Evolutionary conservation across 805 yeast species (phyloP).

Genomic region (Tetrapisispora nanseiensis): DNA sequence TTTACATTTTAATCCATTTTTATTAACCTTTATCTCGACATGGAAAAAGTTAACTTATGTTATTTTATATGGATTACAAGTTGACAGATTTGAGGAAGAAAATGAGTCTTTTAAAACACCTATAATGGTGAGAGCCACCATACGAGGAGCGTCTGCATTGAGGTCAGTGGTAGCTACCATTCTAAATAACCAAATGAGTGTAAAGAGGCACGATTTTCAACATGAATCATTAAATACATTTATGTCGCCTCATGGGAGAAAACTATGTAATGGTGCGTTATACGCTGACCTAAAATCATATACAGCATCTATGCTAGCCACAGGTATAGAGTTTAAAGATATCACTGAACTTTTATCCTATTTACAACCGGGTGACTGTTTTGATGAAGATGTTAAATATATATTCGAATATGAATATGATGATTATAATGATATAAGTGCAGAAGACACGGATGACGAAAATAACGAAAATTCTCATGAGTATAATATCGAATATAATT

Average conservation of each 20-base stretch:
- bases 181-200: constrained; percentile 39
- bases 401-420: constrained; percentile 50
- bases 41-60: constrained; percentile 63
- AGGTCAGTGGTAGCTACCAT: constrained; percentile 53
- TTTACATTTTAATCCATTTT: constrained; percentile 47
- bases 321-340: constrained; percentile 39
- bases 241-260: constrained; percentile 58
- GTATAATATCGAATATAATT: not conserved
- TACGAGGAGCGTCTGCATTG: constrained; percentile 56
- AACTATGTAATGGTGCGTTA: constrained; percentile 49
- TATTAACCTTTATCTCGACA: constrained; percentile 43
- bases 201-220: constrained; percentile 43
- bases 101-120: constrained; percentile 35
- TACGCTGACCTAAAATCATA: constrained; percentile 49
- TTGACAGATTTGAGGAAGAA: constrained; percentile 42
- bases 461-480: constrained; percentile 3
- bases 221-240: constrained; percentile 51
- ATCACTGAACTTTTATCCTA: constrained; percentile 46
- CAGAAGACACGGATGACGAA: constrained; percentile 2
- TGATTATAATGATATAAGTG: constrained; percentile 26
- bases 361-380: constrained; percentile 50
- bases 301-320: constrained; percentile 44
- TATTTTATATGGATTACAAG: constrained; percentile 49
- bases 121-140: constrained; percentile 36
- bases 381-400: constrained; percentile 58